Evolutionary conservation across 495 filamentous ascomycete genomes (phyloP).

Genomic region (Mycothermus thermophilus): DNA sequence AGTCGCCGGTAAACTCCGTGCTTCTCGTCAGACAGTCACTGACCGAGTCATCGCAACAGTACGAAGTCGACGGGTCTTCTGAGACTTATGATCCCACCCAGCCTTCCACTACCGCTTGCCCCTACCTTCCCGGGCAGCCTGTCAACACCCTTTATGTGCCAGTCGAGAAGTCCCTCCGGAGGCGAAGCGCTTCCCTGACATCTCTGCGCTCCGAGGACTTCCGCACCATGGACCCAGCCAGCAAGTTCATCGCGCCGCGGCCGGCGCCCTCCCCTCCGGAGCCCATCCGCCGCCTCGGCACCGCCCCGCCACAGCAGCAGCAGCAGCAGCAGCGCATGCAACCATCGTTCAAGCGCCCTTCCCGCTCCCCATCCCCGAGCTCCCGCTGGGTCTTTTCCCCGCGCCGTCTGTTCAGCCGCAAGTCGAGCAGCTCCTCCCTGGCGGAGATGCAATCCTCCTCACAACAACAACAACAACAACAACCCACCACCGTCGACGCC

Average conservation of each 20-base stretch:
- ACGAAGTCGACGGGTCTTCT: constrained; percentile 58
- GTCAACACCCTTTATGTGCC: constrained; percentile 76
- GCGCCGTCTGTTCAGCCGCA: constrained; percentile 29
- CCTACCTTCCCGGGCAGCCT: constrained; percentile 71
- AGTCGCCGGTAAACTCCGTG: neutral
- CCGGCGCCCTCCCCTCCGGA: constrained; percentile 40
- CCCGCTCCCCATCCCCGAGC: constrained; percentile 35
- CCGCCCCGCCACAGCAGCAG: constrained; percentile 33
- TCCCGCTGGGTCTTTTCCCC: constrained; percentile 30
- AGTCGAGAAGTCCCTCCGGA: constrained; percentile 42
- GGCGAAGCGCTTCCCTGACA: constrained; percentile 38
- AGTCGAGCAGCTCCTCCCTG: constrained; percentile 21
- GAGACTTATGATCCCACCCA: constrained; percentile 58
- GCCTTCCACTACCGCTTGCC: constrained; percentile 64
- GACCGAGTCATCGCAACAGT: constrained; percentile 40
- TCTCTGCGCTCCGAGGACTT: constrained; percentile 36
- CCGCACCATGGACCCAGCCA: constrained; percentile 64
- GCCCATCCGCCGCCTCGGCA: constrained; percentile 36
- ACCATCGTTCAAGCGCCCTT: constrained; percentile 22
- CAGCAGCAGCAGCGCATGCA: constrained; percentile 6
- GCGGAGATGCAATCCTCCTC: neutral
- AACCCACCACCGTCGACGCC: neutral
- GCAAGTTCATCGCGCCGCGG: constrained; percentile 58
- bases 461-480: too few species aligned
- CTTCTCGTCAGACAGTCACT: constrained; percentile 8